Percentiles rank a stretch among this genome's conserved stretches.
Evolutionary conservation across 2,329 filamentous ascomycete genomes (phyloP).

Genomic region (Fusarium zealandicum): DNA sequence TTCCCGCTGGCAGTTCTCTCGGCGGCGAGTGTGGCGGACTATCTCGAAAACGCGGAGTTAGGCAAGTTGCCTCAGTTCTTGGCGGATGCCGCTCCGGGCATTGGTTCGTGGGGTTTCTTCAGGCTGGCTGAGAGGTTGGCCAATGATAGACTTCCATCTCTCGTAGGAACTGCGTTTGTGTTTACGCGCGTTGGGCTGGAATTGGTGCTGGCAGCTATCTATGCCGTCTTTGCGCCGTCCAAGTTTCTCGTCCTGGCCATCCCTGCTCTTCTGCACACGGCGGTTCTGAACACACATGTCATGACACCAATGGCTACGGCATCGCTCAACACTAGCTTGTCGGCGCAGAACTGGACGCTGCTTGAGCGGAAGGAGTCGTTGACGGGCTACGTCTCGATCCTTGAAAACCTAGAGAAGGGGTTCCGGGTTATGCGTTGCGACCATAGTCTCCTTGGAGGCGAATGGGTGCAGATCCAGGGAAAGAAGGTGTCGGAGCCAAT

Average conservation of each 20-base stretch:
- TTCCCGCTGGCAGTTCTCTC: constrained; percentile 73
- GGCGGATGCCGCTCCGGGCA: constrained; percentile 69
- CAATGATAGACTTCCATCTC: constrained; percentile 50
- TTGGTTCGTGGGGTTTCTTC: constrained; percentile 72
- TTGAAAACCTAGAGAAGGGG: constrained; percentile 74
- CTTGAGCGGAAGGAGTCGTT: constrained; percentile 84
- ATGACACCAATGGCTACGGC: constrained; percentile 66
- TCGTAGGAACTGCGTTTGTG: constrained; percentile 68
- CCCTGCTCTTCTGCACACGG: constrained; percentile 76
- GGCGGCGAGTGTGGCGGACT: constrained; percentile 67
- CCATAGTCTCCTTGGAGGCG: constrained; percentile 90
- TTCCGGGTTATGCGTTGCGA: constrained; percentile 91
- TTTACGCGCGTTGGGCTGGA: constrained; percentile 78
- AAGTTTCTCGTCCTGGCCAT: constrained; percentile 70
- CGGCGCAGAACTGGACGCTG: constrained; percentile 72
- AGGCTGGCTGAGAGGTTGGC: constrained; percentile 56
- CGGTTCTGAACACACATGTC: constrained; percentile 77
- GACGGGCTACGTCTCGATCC: constrained; percentile 90
- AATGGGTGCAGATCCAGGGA: constrained; percentile 73
- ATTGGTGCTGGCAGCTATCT: constrained; percentile 69
- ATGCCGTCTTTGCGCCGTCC: constrained; percentile 72
- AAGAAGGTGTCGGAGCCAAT: constrained; percentile 79
- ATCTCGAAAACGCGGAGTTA: constrained; percentile 68
- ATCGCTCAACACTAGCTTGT: constrained; percentile 71
- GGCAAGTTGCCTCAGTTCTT: constrained; percentile 62